Conservation (phyloP, 169 alveolate genomes). For the Perkinsus marinus region DNA sequence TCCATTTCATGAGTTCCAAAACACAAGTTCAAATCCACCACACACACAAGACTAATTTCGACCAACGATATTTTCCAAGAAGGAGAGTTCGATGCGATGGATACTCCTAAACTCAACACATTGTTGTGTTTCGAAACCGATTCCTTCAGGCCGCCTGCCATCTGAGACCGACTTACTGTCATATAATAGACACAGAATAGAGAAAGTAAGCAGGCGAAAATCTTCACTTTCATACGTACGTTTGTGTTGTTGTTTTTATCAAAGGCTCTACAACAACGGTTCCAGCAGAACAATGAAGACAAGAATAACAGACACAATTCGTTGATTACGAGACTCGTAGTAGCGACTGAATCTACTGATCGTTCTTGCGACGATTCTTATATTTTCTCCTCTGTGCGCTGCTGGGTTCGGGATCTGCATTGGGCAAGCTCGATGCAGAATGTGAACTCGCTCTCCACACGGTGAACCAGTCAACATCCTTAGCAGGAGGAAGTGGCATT, state of each 20-base stretch:
- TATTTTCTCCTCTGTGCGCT: neutral
- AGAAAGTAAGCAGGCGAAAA: neutral
- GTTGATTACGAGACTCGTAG: no score
- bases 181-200: neutral
- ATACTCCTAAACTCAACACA: neutral
- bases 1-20: no score
- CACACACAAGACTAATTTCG: no score
- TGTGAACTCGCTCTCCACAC: neutral
- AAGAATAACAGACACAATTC: no score
- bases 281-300: no score
- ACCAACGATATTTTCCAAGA: no score
- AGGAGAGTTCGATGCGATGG: no score
- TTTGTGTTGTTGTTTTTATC: no score
- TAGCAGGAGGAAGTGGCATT: neutral
- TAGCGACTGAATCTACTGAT: no score
- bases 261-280: no score
- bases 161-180: neutral
- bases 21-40: no score
- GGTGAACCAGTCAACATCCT: neutral
- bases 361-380: neutral
- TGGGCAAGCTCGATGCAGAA: neutral
- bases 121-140: neutral
- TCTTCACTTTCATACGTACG: no score
- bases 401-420: neutral
- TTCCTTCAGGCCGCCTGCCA: neutral